Evolutionary conservation across 176 grass and related monocot species (phyloP).

Genomic region (Secale cereale): DNA sequence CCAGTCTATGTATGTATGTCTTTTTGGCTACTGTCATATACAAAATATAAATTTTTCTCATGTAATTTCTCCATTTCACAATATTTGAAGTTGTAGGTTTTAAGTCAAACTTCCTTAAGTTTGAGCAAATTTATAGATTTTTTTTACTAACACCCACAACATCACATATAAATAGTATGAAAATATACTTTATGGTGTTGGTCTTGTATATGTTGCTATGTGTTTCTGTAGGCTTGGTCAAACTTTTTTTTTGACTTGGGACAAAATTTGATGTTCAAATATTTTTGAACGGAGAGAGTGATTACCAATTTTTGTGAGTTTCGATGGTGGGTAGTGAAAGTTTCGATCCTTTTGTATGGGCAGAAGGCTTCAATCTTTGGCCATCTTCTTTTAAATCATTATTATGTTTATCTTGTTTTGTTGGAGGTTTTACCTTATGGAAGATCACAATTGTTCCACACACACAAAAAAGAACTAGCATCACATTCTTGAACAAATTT

Average conservation of each 20-base stretch:
- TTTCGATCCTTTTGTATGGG: neutral
- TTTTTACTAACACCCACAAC: too few relatives aligned
- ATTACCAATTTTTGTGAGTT: neutral
- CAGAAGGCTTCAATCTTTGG: neutral
- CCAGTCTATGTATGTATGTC: neutral
- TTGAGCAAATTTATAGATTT: too few relatives aligned
- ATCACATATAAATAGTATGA: too few relatives aligned
- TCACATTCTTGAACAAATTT: neutral
- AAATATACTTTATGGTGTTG: too few relatives aligned
- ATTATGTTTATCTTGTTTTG: neutral
- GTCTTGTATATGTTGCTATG: too few relatives aligned
- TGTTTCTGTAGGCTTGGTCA: too few relatives aligned
- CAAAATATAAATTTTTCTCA: neutral
- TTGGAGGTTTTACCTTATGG: neutral
- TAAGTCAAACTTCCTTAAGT: too few relatives aligned
- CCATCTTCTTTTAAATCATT: neutral
- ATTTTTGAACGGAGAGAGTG: too few relatives aligned
- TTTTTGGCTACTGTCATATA: neutral
- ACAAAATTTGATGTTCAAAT: too few relatives aligned
- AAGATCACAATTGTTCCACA: neutral
- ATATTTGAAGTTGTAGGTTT: too few relatives aligned
- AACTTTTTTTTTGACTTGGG: too few relatives aligned
- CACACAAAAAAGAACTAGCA: neutral
- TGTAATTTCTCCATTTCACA: too few relatives aligned
- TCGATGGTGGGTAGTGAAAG: neutral